phyloP scores from a whole-genome alignment of 805 yeast genomes.

The Candida railenensis region DNA sequence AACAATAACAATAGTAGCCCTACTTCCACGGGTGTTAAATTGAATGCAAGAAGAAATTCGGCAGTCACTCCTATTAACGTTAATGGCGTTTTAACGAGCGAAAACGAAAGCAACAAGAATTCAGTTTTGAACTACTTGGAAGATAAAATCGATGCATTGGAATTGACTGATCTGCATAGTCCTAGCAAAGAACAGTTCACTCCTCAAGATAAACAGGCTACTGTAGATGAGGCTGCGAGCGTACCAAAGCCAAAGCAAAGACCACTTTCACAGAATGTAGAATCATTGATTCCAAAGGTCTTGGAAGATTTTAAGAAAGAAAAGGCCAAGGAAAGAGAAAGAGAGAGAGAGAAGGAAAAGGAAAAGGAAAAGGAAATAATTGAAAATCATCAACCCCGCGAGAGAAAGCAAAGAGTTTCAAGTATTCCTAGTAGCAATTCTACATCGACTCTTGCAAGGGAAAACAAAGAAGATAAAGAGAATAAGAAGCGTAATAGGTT shows the following conservation, averaged over 20 bases:
- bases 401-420: slow-evolving; percentile 18
- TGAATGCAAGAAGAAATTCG: slow-evolving; percentile 29
- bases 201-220: slow-evolving; percentile 31
- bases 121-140: slow-evolving; percentile 43
- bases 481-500: slow-evolving; percentile 41
- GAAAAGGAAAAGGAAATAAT: not conserved
- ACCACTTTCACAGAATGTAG: not conserved
- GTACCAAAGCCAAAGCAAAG: not conserved
- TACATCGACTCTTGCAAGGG: slow-evolving; percentile 11
- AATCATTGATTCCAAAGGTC: slow-evolving; percentile 2
- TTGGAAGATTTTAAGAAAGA: not conserved
- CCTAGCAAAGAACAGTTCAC: slow-evolving; percentile 19
- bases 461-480: slow-evolving; percentile 19
- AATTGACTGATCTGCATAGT: slow-evolving; percentile 30
- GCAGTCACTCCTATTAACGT: slow-evolving; percentile 44
- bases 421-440: not conserved
- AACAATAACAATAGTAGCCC: not conserved
- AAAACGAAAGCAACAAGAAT: slow-evolving; percentile 30
- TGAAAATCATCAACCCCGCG: too few species aligned
- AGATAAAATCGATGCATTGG: slow-evolving; percentile 43
- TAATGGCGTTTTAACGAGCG: slow-evolving; percentile 38
- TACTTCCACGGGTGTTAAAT: slow-evolving; percentile 7
- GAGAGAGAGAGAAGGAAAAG: slow-evolving; percentile 13
- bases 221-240: slow-evolving; percentile 26
- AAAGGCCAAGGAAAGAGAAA: slow-evolving; percentile 16